Evolutionary conservation across 805 yeast species (phyloP).

Genomic region (Barnettozyma wickerhamii): DNA sequence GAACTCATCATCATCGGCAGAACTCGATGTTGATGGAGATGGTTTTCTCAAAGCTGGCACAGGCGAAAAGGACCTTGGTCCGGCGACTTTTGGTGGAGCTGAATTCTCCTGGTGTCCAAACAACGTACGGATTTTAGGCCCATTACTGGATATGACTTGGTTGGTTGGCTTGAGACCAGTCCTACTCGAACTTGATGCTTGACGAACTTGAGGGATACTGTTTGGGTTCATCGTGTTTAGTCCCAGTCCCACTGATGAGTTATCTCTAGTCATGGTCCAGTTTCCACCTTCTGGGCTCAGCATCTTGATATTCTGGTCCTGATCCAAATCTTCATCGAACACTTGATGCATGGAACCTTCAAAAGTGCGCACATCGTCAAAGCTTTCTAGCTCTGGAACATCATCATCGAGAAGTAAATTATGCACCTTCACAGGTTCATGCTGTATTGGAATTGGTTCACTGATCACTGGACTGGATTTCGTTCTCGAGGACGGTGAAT

Average conservation of each 20-base stretch:
- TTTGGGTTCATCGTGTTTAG: constrained; percentile 4
- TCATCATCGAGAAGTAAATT: constrained; percentile 6
- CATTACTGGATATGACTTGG: no score
- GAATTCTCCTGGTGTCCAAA: not conserved
- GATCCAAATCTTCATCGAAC: constrained; percentile 16
- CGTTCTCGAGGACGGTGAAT: not conserved
- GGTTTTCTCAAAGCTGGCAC: not conserved
- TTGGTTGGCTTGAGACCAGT: not conserved
- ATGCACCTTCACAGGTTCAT: not conserved
- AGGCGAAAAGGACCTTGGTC: not conserved
- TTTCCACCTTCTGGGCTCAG: not conserved
- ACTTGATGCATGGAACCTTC: constrained; percentile 24
- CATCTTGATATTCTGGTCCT: not conserved
- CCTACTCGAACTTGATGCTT: not conserved
- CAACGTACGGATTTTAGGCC: not conserved
- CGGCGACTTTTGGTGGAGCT: not conserved
- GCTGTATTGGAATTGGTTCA: not conserved
- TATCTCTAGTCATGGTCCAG: constrained; percentile 21
- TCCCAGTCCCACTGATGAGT: constrained; percentile 17
- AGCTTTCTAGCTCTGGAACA: constrained; percentile 14
- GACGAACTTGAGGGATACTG: not conserved
- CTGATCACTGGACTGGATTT: no score
- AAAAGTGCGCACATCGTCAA: constrained; percentile 18
- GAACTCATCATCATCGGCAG: constrained; percentile 23
- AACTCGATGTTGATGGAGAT: constrained; percentile 9